Conservation (phyloP, 306 rosid species). For the Luffa acutangula region DNA sequence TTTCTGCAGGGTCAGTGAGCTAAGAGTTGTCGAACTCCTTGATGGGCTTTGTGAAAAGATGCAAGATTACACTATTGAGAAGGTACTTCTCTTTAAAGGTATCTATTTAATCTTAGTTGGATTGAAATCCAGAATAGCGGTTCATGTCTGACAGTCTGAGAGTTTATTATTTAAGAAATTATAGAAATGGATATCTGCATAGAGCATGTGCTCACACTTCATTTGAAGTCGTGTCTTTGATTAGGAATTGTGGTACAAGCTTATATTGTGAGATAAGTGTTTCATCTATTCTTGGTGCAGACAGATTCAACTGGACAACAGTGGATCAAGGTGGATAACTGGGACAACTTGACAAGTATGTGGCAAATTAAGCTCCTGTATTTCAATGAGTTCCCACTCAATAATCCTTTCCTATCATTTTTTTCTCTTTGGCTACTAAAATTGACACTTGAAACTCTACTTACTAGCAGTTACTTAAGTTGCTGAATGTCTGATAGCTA, state of each 20-base stretch:
- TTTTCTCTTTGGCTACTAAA: neutral
- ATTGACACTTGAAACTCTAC: neutral
- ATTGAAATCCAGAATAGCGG: neutral
- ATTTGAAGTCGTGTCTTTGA: neutral
- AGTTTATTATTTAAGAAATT: neutral
- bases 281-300: conserved; percentile 35
- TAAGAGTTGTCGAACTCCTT: conserved; percentile 84
- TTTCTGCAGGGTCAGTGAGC: conserved; percentile 63
- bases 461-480: neutral
- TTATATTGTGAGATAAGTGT: neutral
- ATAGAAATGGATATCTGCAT: neutral
- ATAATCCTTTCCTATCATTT: neutral
- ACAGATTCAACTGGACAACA: conserved; percentile 24
- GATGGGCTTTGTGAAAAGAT: conserved; percentile 93
- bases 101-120: neutral
- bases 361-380: neutral
- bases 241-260: neutral
- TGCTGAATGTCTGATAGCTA: neutral
- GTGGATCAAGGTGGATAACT: conserved; percentile 73
- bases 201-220: neutral
- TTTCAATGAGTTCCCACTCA: neutral
- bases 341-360: conserved; percentile 70
- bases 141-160: neutral
- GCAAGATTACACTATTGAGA: conserved; percentile 73
- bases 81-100: conserved; percentile 28